Conservation (phyloP, 305 asterid species). For the Ajuga reptans region DNA sequence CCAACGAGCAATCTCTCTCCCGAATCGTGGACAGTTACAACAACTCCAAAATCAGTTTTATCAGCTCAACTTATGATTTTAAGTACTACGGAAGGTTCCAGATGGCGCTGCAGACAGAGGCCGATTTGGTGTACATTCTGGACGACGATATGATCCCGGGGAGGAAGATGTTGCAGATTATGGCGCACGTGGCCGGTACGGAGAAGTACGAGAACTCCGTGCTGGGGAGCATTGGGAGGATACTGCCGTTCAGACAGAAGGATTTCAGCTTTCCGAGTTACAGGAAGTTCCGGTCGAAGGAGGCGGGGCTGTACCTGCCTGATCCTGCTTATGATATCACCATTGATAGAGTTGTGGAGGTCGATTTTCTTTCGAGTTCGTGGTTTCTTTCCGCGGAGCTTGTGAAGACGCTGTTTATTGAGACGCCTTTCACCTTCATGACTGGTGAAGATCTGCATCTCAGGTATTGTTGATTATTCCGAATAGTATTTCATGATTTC, state of each 20-base stretch:
- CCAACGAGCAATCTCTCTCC: conserved; percentile 45
- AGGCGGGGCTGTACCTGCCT: conserved; percentile 87
- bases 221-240: conserved; percentile 84
- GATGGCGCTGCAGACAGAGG: conserved; percentile 83
- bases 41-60: conserved; percentile 59
- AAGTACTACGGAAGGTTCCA: conserved; percentile 92
- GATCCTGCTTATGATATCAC: conserved; percentile 91
- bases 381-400: conserved; percentile 93
- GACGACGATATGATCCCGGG: conserved; percentile 98
- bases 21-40: conserved; percentile 60
- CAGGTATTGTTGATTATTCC: no score
- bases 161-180: conserved; percentile 59
- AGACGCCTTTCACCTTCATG: conserved; percentile 81
- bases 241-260: conserved; percentile 78
- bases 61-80: conserved; percentile 71
- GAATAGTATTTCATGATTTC: no score
- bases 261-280: conserved; percentile 84
- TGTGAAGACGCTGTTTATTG: conserved; percentile 70
- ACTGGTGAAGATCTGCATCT: conserved; percentile 95
- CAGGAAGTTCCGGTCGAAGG: conserved; percentile 74
- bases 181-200: conserved; percentile 78
- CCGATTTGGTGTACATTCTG: conserved; percentile 63
- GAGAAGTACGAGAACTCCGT: conserved; percentile 75
- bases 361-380: conserved; percentile 86
- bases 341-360: conserved; percentile 61